These are phyloP conservation scores for Allantophomopsis lycopodina DNA, from an alignment of 2,329 filamentous ascomycete genomes.

Conservation along the genomic window DNA sequence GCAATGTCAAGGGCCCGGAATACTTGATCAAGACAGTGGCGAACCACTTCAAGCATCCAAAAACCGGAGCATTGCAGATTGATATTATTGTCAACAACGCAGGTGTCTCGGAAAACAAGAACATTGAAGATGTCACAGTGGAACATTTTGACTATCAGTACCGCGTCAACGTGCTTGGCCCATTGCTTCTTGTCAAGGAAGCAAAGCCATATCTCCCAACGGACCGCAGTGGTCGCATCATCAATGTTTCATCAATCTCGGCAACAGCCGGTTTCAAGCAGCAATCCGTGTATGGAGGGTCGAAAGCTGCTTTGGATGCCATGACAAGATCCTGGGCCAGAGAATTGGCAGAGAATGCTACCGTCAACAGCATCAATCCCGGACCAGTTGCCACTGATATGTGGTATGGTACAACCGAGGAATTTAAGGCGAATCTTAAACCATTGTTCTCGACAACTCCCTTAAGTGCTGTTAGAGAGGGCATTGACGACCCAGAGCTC, in stretches of 20 bases:
- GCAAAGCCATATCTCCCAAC: constrained; percentile 53
- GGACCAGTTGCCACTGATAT: constrained; percentile 55
- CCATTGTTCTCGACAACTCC: constrained; percentile 51
- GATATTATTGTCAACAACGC: constrained; percentile 87
- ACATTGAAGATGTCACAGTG: constrained; percentile 44
- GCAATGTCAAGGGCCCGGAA: constrained; percentile 42
- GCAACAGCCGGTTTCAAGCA: constrained; percentile 40
- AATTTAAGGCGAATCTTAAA: constrained; percentile 44
- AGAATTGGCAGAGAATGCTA: constrained; percentile 45
- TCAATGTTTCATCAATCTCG: constrained; percentile 47
- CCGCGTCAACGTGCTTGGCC: constrained; percentile 70
- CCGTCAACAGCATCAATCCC: constrained; percentile 53
- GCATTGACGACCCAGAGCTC: constrained; percentile 46
- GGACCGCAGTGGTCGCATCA: constrained; percentile 52
- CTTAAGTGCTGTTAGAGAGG: constrained; percentile 43
- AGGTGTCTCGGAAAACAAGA: constrained; percentile 53
- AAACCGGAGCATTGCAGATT: constrained; percentile 40
- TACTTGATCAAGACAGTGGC: constrained; percentile 44
- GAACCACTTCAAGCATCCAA: constrained; percentile 39
- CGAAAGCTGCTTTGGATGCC: constrained; percentile 52
- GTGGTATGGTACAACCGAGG: constrained; percentile 40
- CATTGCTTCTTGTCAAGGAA: constrained; percentile 65
- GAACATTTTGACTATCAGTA: constrained; percentile 61
- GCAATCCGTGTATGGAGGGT: constrained; percentile 50
- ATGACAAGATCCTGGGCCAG: constrained; percentile 58